These are phyloP conservation scores for Salisapilia sapeloensis DNA, from an alignment of 352 stramenopile species.

Conservation along the genomic window DNA sequence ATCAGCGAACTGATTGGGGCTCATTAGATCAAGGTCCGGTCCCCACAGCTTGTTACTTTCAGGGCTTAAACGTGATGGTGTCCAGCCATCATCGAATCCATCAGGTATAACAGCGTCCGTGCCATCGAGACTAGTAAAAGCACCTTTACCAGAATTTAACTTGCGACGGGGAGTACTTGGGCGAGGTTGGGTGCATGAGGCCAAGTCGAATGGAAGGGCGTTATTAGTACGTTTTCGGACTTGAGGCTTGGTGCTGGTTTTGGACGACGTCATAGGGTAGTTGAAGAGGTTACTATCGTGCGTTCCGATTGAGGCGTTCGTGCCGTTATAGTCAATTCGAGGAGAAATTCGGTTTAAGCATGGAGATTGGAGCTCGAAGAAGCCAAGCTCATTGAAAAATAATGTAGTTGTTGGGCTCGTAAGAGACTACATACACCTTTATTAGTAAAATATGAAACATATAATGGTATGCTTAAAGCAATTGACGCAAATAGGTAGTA, in stretches of 20 bases:
- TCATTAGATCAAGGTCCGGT: constrained; percentile 34
- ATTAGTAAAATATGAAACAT: no score
- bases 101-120: constrained; percentile 5
- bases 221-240: constrained; percentile 47
- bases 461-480: no score
- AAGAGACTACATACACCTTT: no score
- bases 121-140: constrained; percentile 40
- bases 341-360: constrained; percentile 33
- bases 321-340: constrained; percentile 2
- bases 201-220: constrained; percentile 29
- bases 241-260: constrained; percentile 23
- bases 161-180: constrained; percentile 48
- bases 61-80: constrained; percentile 42
- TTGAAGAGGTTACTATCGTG: constrained; percentile 1
- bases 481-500: no score
- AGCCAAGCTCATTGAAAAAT: constrained; percentile 38
- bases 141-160: constrained; percentile 26
- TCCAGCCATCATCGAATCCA: constrained; percentile 21
- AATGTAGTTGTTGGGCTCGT: no score
- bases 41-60: constrained; percentile 37
- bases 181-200: constrained; percentile 40
- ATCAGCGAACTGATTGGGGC: constrained; percentile 21
- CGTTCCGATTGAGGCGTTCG: constrained; percentile 3
- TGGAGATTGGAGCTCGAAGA: constrained; percentile 56
- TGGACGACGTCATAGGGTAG: constrained; percentile 3